These are phyloP conservation scores for Phtheirospermum japonicum DNA, from an alignment of 257 asterid species.

Conservation along the genomic window DNA sequence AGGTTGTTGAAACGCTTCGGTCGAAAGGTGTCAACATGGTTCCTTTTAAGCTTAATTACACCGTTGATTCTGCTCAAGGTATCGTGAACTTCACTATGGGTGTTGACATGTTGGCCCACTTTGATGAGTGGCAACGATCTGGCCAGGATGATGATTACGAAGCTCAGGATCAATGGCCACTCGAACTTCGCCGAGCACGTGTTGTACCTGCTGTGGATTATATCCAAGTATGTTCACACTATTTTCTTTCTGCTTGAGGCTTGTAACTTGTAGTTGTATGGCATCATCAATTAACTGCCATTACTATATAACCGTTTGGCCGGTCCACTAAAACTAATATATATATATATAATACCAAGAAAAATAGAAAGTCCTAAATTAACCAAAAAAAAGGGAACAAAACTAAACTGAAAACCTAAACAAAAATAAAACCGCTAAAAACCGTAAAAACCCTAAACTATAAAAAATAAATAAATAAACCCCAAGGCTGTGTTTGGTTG, in stretches of 20 bases:
- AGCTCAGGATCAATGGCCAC: conserved; percentile 98
- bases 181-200: conserved; percentile 85
- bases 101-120: conserved; percentile 88
- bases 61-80: conserved; percentile 87
- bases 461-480: no score
- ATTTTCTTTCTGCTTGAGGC: background rate
- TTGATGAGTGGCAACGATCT: conserved; percentile 88
- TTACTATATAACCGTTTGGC: no score
- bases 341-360: no score
- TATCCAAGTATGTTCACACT: conserved; percentile 53
- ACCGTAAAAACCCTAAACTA: no score
- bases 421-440: no score
- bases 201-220: conserved; percentile 91
- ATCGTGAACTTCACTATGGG: conserved; percentile 91
- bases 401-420: no score
- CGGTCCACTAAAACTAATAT: no score
- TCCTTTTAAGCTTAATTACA: conserved; percentile 78
- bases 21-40: conserved; percentile 75
- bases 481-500: no score
- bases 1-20: conserved; percentile 73
- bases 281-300: no score
- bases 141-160: conserved; percentile 77
- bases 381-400: no score
- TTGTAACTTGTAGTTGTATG: no score
- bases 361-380: no score